Conservation (phyloP, 1,139 yeast species). For the Suhomyces kunorum region DNA sequence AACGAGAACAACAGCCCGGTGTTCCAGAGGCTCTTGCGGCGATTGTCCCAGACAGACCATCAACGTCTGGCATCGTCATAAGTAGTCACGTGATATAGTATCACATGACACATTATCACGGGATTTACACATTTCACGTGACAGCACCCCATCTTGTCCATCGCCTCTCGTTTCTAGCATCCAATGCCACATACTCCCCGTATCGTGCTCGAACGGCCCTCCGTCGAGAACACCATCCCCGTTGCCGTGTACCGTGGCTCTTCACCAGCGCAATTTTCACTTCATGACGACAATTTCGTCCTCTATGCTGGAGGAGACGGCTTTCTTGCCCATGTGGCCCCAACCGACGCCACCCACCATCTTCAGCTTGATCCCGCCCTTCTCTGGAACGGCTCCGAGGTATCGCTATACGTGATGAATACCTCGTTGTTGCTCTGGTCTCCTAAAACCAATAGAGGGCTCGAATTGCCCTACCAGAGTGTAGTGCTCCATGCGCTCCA, state of each 20-base stretch:
- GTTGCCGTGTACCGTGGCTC: constrained; percentile 35
- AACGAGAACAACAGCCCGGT: constrained; percentile 36
- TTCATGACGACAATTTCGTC: constrained; percentile 44
- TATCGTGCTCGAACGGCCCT: constrained; percentile 39
- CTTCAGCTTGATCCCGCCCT: constrained; percentile 17
- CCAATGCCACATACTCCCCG: constrained; percentile 12
- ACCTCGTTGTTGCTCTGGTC: constrained; percentile 42
- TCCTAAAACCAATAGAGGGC: constrained; percentile 27
- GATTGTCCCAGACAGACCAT: constrained; percentile 31
- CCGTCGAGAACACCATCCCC: constrained; percentile 45
- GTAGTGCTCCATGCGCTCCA: constrained; percentile 44
- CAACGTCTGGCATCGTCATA: background rate
- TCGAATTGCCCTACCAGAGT: constrained; percentile 43
- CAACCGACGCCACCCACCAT: constrained; percentile 20
- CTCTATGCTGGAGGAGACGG: constrained; percentile 42
- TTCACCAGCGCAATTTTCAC: constrained; percentile 43
- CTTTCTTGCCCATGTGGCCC: constrained; percentile 18
- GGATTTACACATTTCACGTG: background rate
- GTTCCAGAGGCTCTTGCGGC: constrained; percentile 44
- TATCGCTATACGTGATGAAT: constrained; percentile 42
- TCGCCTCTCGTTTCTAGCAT: constrained; percentile 4
- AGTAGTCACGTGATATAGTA: background rate
- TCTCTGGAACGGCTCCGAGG: constrained; percentile 16
- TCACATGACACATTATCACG: background rate
- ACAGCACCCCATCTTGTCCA: background rate